phyloP scores from a whole-genome alignment of 805 yeast genomes.

The Metschnikowia anglica region DNA sequence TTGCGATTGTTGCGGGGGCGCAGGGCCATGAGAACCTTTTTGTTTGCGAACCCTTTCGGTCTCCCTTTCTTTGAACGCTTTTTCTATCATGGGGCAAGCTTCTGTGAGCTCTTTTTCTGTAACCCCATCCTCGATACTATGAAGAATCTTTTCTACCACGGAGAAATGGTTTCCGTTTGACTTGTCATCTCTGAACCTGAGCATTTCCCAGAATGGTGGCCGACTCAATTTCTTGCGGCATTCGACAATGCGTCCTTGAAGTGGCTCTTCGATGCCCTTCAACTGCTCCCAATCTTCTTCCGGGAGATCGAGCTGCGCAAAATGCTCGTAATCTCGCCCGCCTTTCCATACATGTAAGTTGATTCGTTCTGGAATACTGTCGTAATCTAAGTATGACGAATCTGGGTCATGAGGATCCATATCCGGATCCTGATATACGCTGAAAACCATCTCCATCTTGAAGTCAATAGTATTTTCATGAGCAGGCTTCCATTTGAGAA shows the following conservation, averaged over 20 bases:
- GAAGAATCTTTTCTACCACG: conserved; percentile 78
- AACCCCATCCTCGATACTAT: conserved; percentile 85
- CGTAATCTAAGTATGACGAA: conserved; percentile 77
- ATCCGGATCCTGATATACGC: conserved; percentile 58
- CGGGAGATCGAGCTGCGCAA: conserved; percentile 58
- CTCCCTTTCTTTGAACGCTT: conserved; percentile 62
- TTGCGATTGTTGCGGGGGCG: conserved; percentile 11
- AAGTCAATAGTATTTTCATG: conserved; percentile 94
- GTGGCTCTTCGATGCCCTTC: conserved; percentile 70
- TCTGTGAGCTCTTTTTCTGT: conserved; percentile 69
- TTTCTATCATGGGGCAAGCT: conserved; percentile 55
- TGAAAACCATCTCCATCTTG: conserved; percentile 63
- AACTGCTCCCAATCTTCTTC: conserved; percentile 81
- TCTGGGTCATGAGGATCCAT: conserved; percentile 65
- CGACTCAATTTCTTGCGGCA: conserved; percentile 62
- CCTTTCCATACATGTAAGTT: conserved; percentile 81
- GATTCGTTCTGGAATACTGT: conserved; percentile 63
- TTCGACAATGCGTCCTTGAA: conserved; percentile 87
- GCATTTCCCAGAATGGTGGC: conserved; percentile 71
- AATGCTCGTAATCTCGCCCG: conserved; percentile 56
- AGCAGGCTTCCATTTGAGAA: conserved; percentile 96
- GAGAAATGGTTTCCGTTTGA: conserved; percentile 78
- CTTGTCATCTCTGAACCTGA: conserved; percentile 93
- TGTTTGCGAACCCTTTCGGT: conserved; percentile 30
- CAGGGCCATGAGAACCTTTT: conserved; percentile 7